Evolutionary conservation across 805 yeast species (phyloP), one percentile per base, ranked within the genome.

Genomic region (Wickerhamomyces hampshirensis): DNA sequence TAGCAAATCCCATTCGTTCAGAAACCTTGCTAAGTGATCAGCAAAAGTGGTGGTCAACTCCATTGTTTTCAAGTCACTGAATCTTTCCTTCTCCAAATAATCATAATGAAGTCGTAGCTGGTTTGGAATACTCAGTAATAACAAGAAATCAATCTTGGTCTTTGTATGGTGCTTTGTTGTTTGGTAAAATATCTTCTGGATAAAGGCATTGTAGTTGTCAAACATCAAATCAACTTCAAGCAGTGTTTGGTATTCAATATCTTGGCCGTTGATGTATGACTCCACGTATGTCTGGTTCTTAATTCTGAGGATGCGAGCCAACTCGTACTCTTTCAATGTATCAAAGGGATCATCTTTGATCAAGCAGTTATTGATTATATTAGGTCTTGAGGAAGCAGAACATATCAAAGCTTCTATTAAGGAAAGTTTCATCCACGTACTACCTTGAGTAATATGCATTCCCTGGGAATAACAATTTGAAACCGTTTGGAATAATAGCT

Each of bases 401-500:
- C 50, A 44, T n/a, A 51, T 2, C 4, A 51, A 9, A 1, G 53
- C n/a, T 28, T 53, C 57, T 13, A 46, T 6, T 0, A 46, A 17
- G 15, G 42, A 41, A 13, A 53, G 37, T 21, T 43, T 51, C 19
- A 38, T 29, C 57, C 57, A 53, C 5, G 45, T 5, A 4, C 36
- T 28, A 4, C 46, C 53, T 26, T 46, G 51, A 3, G 26, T 11
- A 2, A 44, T 31, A 36, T 53, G 53, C 1, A 53, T 8, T 1
- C 55, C 53, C 21, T 41, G 30, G 2, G 46, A 19, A 34, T 36
- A 51, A 11, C 50, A 42, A 27, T 51, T 50, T 4, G 56, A 44
- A 4, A 53, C 48, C 5, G 39, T 21, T 18, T 47, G 48, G 13
- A 39, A 46, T 17, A 53, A 23, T 30, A 48, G 23, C 34, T 46